Percentiles rank a stretch among this genome's conserved stretches.
Conservation (phyloP, 192 early-diverging fungal species). For the Coemansia sp. region DNA sequence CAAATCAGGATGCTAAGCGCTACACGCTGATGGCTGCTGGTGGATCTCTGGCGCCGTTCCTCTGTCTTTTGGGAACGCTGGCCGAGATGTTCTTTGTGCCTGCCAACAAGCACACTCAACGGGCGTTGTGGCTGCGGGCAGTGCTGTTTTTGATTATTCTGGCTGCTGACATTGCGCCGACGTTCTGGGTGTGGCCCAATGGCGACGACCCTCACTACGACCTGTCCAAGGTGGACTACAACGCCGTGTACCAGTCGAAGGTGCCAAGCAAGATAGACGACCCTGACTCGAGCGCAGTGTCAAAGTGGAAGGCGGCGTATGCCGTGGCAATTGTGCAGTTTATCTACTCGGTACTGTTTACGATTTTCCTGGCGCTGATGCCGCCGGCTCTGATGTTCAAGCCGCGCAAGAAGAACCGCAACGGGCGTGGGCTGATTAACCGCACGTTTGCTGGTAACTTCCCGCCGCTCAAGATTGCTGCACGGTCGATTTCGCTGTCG, state of each 20-base stretch:
- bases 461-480: conserved; percentile 62
- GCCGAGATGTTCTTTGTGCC: conserved; percentile 73
- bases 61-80: conserved; percentile 64
- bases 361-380: conserved; percentile 64
- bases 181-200: conserved; percentile 57
- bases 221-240: conserved; percentile 29
- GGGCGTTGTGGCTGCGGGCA: conserved; percentile 54
- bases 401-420: conserved; percentile 57
- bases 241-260: conserved; percentile 32
- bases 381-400: conserved; percentile 64
- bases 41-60: conserved; percentile 65
- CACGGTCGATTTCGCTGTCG: conserved; percentile 66
- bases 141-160: conserved; percentile 62
- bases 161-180: conserved; percentile 61
- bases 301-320: conserved; percentile 53
- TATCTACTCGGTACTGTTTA: conserved; percentile 64
- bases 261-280: conserved; percentile 26
- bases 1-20: conserved; percentile 50
- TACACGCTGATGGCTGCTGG: conserved; percentile 69
- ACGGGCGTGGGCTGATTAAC: conserved; percentile 54
- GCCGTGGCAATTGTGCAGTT: conserved; percentile 67
- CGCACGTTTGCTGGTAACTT: conserved; percentile 74
- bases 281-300: conserved; percentile 16
- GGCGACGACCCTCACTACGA: conserved; percentile 51
- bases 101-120: conserved; percentile 57